phyloP scores from a whole-genome alignment of 805 yeast species.

The Yarrowia hollandica region DNA sequence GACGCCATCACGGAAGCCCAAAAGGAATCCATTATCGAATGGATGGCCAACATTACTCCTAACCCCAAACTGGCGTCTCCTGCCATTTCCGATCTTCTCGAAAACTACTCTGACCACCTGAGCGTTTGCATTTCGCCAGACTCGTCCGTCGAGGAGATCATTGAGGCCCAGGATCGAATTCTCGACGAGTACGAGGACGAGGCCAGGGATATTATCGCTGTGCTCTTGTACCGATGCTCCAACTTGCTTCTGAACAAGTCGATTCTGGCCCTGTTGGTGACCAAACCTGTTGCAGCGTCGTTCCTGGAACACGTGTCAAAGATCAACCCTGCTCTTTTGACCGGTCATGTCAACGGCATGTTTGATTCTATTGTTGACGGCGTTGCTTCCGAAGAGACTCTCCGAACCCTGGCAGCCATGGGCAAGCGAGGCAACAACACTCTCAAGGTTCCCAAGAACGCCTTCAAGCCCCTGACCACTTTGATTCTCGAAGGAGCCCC shows the following conservation, averaged over 20 bases:
- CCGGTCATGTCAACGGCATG: constrained; percentile 56
- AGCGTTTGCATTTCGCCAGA: background rate
- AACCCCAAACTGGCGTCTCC: constrained; percentile 60
- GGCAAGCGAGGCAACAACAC: constrained; percentile 11
- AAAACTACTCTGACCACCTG: constrained; percentile 47
- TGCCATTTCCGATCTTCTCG: constrained; percentile 55
- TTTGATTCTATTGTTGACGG: constrained; percentile 43
- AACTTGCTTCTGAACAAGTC: constrained; percentile 64
- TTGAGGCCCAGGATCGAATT: constrained; percentile 13
- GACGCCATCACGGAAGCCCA: constrained; percentile 10
- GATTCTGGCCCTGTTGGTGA: constrained; percentile 56
- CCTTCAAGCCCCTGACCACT: background rate
- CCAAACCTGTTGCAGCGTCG: constrained; percentile 50
- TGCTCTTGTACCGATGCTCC: constrained; percentile 63
- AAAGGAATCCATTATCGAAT: constrained; percentile 21
- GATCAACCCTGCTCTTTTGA: constrained; percentile 63
- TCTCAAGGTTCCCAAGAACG: constrained; percentile 5
- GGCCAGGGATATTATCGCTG: background rate
- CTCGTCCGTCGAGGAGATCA: background rate
- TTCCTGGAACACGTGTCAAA: constrained; percentile 60
- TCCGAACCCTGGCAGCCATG: constrained; percentile 11
- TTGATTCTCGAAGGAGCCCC: background rate
- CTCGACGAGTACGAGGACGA: background rate
- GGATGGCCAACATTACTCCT: constrained; percentile 38
- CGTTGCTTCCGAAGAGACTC: constrained; percentile 27